phyloP scores from a whole-genome alignment of 108 stramenopile genomes.

The Cyclotella atomus region DNA sequence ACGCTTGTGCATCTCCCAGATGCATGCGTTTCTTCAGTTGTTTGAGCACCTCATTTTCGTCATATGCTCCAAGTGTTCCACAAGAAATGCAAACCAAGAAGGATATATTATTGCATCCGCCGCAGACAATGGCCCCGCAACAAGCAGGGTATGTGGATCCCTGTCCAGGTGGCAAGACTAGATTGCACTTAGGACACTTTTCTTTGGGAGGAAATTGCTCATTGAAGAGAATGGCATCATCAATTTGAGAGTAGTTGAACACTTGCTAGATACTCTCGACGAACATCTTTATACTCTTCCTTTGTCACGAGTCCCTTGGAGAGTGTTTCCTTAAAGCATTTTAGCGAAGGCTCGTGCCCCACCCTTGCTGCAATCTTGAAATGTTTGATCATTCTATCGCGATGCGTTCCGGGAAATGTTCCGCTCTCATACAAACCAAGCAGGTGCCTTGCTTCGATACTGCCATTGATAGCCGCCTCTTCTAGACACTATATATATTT shows the following conservation, averaged over 20 bases:
- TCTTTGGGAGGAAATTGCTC: neutral
- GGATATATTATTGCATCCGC: neutral
- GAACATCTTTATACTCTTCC: neutral
- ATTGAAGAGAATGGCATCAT: neutral
- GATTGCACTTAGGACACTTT: neutral
- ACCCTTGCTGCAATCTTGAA: neutral
- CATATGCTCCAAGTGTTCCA: neutral
- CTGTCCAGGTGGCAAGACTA: neutral
- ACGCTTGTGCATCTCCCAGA: neutral
- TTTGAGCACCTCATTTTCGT: neutral
- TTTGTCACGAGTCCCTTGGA: neutral
- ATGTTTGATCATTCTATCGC: neutral
- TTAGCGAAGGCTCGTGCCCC: neutral
- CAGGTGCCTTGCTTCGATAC: neutral
- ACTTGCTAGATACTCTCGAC: neutral
- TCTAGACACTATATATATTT: too few species aligned
- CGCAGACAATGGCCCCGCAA: neutral
- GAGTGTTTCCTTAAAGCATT: neutral
- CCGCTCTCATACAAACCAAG: neutral
- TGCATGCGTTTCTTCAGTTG: neutral
- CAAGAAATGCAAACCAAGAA: neutral
- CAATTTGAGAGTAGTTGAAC: neutral
- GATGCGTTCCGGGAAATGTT: neutral
- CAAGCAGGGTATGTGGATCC: neutral
- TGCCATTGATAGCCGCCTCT: neutral